Conservation (phyloP, 441 rosid species). For the Lepidium campestre region DNA sequence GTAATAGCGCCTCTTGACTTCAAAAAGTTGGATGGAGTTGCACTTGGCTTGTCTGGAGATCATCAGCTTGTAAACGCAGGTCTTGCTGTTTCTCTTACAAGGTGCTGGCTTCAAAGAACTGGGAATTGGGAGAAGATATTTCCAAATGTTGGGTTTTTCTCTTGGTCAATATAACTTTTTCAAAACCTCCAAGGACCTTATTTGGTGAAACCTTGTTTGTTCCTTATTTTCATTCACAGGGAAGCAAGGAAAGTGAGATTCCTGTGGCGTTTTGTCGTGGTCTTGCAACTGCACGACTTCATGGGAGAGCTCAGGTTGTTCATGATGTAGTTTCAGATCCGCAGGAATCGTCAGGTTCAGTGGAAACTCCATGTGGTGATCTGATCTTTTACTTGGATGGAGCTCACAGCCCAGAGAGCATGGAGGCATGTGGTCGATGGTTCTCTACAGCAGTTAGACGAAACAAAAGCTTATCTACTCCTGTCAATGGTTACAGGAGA, state of each 20-base stretch:
- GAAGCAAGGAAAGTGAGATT: slow-evolving; percentile 33
- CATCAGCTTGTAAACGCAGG: slow-evolving; percentile 80
- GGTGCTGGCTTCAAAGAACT: slow-evolving; percentile 76
- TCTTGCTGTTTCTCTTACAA: slow-evolving; percentile 79
- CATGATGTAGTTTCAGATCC: slow-evolving; percentile 43
- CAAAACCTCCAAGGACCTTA: not conserved
- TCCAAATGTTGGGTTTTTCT: slow-evolving; percentile 38
- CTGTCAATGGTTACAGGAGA: slow-evolving; percentile 36
- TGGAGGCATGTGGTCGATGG: slow-evolving; percentile 94
- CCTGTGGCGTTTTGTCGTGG: slow-evolving; percentile 66
- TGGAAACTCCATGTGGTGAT: slow-evolving; percentile 45
- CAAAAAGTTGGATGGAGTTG: slow-evolving; percentile 40
- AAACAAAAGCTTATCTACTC: slow-evolving; percentile 18
- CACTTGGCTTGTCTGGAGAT: slow-evolving; percentile 73
- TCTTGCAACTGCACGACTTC: slow-evolving; percentile 68
- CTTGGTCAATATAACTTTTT: slow-evolving; percentile 9
- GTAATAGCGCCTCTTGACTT: slow-evolving; percentile 57
- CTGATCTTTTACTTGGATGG: slow-evolving; percentile 87
- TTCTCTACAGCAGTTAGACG: slow-evolving; percentile 56
- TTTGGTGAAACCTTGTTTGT: slow-evolving; percentile 29
- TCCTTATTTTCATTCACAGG: slow-evolving; percentile 29
- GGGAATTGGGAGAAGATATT: slow-evolving; percentile 56
- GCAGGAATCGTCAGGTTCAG: slow-evolving; percentile 23
- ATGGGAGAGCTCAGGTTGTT: slow-evolving; percentile 79
- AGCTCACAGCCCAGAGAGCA: slow-evolving; percentile 96